Evolutionary conservation across 352 stramenopile genomes (phyloP), one percentile per base, ranked within the genome.

Genomic region (Phytophthora fragariae): DNA sequence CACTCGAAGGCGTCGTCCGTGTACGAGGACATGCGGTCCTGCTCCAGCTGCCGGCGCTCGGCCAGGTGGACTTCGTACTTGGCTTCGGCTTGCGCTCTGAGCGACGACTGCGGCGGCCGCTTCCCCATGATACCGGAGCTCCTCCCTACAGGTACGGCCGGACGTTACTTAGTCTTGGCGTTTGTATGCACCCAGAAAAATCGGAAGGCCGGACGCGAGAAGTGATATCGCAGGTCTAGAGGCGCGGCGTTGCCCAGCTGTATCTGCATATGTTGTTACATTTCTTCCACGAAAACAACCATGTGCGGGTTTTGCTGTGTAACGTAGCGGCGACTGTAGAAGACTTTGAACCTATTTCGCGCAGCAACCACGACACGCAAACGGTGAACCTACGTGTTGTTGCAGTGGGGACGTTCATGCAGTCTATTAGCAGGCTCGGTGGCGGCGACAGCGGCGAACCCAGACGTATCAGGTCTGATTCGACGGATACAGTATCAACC

Each of bases 1-100:
- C 76, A 85, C 50, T 81, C 76, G 59, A 85, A 85, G 53, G 78
- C 78, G 63, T 79, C 78, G 53, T 85, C 78, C 47, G 78, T 27
- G 24, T 27, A 27, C 24, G 24, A 27, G 24, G 24, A 27, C 24
- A 27, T 27, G 24, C 24, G 24, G 1, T 27, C 24, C 24, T 27
- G 24, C 24, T 27, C 24, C 24, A 27, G 24, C 24, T 27, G 24
- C 24, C 24, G 24, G 24, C 24, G 24, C 24, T 27, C 24, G 24
- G 24, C 24, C 24, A 27, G 24, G 24, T 27, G 24, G 0, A 27
- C 24, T 27, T 27, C 24, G 24, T 27, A 27, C 24, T 27, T 27
- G 24, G 24, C 24, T 27, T 27, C 24, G 24, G 24, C 24, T 27
- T 27, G 24, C 24, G 24, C 24, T 27, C 24, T 27, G 24, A 27